Conservation (phyloP, 306 rosid species). For the Delonix regia region DNA sequence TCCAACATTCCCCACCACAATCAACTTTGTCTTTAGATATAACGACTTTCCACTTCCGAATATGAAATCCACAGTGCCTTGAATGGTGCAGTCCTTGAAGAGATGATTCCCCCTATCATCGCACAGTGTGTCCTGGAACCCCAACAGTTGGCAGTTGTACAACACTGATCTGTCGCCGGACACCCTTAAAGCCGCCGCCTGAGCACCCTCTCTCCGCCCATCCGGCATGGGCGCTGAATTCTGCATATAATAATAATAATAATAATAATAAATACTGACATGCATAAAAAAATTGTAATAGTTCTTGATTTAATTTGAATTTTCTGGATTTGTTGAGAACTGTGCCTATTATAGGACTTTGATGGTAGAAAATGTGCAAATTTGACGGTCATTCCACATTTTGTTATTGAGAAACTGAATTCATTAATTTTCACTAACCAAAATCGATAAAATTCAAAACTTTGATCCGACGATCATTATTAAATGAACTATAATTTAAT, state of each 20-base stretch:
- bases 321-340: too few species aligned
- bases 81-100: slow-evolving; percentile 38
- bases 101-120: slow-evolving; percentile 42
- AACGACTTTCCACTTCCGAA: slow-evolving; percentile 46
- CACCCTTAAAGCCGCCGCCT: slow-evolving; percentile 39
- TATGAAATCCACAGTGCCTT: slow-evolving; percentile 45
- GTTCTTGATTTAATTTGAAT: too few species aligned
- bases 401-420: too few species aligned
- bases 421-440: too few species aligned
- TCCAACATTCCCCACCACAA: slow-evolving; percentile 28
- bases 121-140: slow-evolving; percentile 44
- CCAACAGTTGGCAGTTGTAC: slow-evolving; percentile 33
- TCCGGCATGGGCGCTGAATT: slow-evolving; percentile 41
- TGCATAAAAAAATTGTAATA: too few species aligned
- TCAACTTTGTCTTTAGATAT: slow-evolving; percentile 43
- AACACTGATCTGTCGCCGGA: slow-evolving; percentile 42
- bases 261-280: too few species aligned
- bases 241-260: not conserved
- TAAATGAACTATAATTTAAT: too few species aligned
- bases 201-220: slow-evolving; percentile 34
- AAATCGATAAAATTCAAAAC: too few species aligned
- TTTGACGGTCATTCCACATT: too few species aligned
- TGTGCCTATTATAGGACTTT: too few species aligned
- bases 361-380: too few species aligned
- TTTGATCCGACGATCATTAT: too few species aligned